These are phyloP conservation scores for Noccaea bulbosa DNA, from an alignment of 345 rosid genomes.

Conservation along the genomic window DNA sequence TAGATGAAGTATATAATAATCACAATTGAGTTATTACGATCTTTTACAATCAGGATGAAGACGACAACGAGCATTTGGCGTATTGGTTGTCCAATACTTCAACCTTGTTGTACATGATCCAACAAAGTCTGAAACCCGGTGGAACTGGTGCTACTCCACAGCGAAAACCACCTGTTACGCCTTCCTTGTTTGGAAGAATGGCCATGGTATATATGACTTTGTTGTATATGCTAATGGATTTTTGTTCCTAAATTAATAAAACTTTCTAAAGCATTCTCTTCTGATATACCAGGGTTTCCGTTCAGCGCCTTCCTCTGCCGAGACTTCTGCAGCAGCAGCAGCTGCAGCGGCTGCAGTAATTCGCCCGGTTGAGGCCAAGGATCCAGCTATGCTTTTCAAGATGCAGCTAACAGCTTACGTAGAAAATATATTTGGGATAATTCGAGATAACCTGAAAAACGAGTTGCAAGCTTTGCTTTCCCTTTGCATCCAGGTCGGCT, in stretches of 20 bases:
- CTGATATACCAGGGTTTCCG: slow-evolving; percentile 76
- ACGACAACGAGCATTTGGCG: slow-evolving; percentile 87
- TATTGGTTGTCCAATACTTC: slow-evolving; percentile 97
- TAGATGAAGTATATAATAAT: slow-evolving; percentile 8
- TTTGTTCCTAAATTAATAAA: neutral
- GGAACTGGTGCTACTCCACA: slow-evolving; percentile 60
- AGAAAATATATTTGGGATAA: slow-evolving; percentile 94
- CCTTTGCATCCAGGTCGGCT: slow-evolving; percentile 87
- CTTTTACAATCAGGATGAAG: slow-evolving; percentile 68
- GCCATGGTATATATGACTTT: slow-evolving; percentile 64
- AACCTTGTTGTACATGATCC: slow-evolving; percentile 82
- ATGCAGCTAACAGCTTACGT: slow-evolving; percentile 96
- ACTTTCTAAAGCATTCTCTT: slow-evolving; percentile 27
- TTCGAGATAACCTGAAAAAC: slow-evolving; percentile 94
- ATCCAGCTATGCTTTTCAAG: slow-evolving; percentile 95
- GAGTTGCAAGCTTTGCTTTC: slow-evolving; percentile 79
- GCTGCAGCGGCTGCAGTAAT: slow-evolving; percentile 75
- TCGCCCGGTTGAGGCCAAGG: slow-evolving; percentile 92
- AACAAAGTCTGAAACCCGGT: slow-evolving; percentile 77
- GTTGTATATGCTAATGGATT: slow-evolving; percentile 3
- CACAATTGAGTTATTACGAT: slow-evolving; percentile 20
- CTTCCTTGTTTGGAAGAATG: slow-evolving; percentile 94
- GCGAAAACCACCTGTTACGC: slow-evolving; percentile 69
- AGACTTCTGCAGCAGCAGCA: slow-evolving; percentile 60
- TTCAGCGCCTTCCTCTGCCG: slow-evolving; percentile 82